These are phyloP conservation scores for Peronospora farinosa DNA, from an alignment of 352 stramenopile species.

Conservation along the genomic window DNA sequence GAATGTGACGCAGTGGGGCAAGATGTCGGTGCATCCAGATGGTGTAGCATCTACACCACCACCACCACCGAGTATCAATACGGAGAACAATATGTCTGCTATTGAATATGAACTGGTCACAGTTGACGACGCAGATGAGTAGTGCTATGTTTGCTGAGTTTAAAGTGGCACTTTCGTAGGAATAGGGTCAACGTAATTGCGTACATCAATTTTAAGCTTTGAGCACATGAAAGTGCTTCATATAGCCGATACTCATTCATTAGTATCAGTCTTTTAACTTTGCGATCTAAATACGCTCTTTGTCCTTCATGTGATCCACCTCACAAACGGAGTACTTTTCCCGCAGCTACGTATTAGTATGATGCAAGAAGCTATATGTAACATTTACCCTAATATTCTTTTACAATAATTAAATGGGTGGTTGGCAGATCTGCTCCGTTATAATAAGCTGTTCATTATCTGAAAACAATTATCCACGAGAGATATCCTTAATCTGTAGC, in stretches of 20 bases:
- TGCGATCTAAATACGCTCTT: too few species aligned
- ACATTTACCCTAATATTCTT: slow-evolving; percentile 3
- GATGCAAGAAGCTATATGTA: not conserved
- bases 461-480: slow-evolving; percentile 33
- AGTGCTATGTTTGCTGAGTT: not conserved
- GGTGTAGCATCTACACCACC: slow-evolving; percentile 63
- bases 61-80: slow-evolving; percentile 41
- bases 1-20: slow-evolving; percentile 83
- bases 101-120: slow-evolving; percentile 84
- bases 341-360: slow-evolving; percentile 26
- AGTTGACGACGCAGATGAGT: slow-evolving; percentile 58
- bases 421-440: not conserved
- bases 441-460: slow-evolving; percentile 15
- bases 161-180: slow-evolving; percentile 1
- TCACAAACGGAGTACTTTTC: not conserved
- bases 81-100: slow-evolving; percentile 65
- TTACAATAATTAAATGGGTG: slow-evolving; percentile 1
- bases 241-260: slow-evolving; percentile 2
- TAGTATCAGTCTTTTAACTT: not conserved
- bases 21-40: slow-evolving; percentile 66
- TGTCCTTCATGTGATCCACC: slow-evolving; percentile 13
- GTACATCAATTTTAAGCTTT: slow-evolving; percentile 20
- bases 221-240: slow-evolving; percentile 10
- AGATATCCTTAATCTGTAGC: slow-evolving; percentile 38
- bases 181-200: slow-evolving; percentile 27